Base-by-base conservation (phyloP, 805 yeast genomes). In the Teunomyces atbi region DNA sequence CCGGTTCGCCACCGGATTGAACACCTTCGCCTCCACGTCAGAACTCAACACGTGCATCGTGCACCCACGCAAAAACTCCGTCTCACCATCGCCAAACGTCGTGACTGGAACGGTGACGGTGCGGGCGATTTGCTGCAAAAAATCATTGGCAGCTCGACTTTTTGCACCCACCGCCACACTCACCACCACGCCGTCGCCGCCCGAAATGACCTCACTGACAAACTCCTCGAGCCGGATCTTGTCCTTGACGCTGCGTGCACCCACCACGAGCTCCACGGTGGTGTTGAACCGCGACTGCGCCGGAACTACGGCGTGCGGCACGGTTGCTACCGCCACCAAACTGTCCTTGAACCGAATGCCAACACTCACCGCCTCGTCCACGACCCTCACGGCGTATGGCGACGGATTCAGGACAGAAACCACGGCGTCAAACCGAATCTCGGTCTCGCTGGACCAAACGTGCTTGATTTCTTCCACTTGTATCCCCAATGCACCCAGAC, bases 41-140 rank as follows among this genome's bases (percentile, higher is more conserved):
- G 83, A 76, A 0, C 76, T 64, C 62, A 81, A 63, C 3, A 82
- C 51, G 58, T 82, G 85, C 63, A 82, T 74, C 0, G 78, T 77
- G 4, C 79, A 70, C 12, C 71, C 21, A 15, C 42, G 8, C 19
- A 30, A 29, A 12, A 23, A n/a, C 10, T 19, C 39, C 10, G 10
- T 23, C 19, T n/a, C 27, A 7, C 13, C 15, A 10, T 65, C 21
- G 4, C 43, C 47, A 26, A 74, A 46, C 11, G 59, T 62, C 3
- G 74, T 8, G 53, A 49, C 7, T 58, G 55, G 51, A 52, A 64
- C n/a, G 41, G 44, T 8, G 65, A 68, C 11, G 59, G 51, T 27
- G 45, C 61, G 13, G 50, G 57, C n/a, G 35, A 68, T 12, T 32
- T 57, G 51, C 16, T 49, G 36, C 26, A 62, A 26, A 20, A 60